Evolutionary conservation across 192 early-diverging fungal species (phyloP).

Genomic region (Rhizoclosmatium sp.): DNA sequence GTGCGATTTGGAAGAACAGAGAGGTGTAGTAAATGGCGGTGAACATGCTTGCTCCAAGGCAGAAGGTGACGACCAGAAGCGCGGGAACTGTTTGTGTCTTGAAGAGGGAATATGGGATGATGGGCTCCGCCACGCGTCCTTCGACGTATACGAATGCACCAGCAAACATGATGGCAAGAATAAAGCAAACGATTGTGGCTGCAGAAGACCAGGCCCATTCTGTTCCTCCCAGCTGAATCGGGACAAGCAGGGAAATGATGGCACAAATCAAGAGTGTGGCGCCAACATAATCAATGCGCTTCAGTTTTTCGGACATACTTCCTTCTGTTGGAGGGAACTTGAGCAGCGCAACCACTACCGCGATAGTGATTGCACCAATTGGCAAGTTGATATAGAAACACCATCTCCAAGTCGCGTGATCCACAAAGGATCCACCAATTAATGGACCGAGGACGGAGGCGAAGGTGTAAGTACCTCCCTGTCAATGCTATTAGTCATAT

Average conservation of each 20-base stretch:
- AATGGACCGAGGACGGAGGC: slow-evolving; percentile 80
- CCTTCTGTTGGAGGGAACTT: slow-evolving; percentile 62
- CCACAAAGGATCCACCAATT: slow-evolving; percentile 78
- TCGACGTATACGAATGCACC: slow-evolving; percentile 69
- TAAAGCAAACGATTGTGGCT: slow-evolving; percentile 67
- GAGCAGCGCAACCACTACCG: slow-evolving; percentile 60
- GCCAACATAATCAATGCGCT: slow-evolving; percentile 73
- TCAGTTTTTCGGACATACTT: slow-evolving; percentile 57
- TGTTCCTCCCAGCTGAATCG: slow-evolving; percentile 74
- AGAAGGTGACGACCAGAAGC: slow-evolving; percentile 36
- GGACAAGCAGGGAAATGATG: slow-evolving; percentile 66
- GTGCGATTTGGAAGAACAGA: slow-evolving; percentile 82
- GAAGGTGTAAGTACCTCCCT: slow-evolving; percentile 75
- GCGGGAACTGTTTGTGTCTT: slow-evolving; percentile 46
- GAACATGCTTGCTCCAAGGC: slow-evolving; percentile 42
- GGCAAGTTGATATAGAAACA: slow-evolving; percentile 77
- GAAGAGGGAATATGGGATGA: slow-evolving; percentile 70
- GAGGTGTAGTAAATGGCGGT: slow-evolving; percentile 75
- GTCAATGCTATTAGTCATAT: slow-evolving; percentile 78
- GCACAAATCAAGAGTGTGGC: slow-evolving; percentile 53
- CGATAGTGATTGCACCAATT: slow-evolving; percentile 69
- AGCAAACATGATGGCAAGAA: slow-evolving; percentile 64
- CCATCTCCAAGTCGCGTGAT: slow-evolving; percentile 56
- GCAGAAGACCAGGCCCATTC: slow-evolving; percentile 65
- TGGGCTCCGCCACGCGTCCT: slow-evolving; percentile 66